These are phyloP conservation scores for Leccinum variicolor DNA, from an alignment of 768 basidiomycete species.

Conservation along the genomic window DNA sequence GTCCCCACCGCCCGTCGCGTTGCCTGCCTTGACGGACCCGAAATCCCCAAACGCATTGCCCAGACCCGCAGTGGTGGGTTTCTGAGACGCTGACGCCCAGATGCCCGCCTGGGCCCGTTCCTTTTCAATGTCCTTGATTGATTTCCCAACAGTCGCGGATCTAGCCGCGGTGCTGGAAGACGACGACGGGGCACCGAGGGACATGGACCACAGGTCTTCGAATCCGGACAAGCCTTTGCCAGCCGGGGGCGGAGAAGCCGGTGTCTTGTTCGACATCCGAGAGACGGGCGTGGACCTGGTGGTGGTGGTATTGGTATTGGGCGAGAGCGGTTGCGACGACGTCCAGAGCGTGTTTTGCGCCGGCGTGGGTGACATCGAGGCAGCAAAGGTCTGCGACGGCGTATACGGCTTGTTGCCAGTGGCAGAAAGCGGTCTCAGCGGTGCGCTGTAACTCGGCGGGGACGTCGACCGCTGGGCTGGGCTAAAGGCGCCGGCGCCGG, in stretches of 20 bases:
- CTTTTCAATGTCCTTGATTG: conserved; percentile 85
- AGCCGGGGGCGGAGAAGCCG: conserved; percentile 22
- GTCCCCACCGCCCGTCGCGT: conserved; percentile 33
- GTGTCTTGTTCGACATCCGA: conserved; percentile 16
- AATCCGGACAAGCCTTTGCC: conserved; percentile 56
- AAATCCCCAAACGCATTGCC: conserved; percentile 34
- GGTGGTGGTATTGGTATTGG: neutral
- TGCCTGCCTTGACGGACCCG: conserved; percentile 21
- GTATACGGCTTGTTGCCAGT: conserved; percentile 14
- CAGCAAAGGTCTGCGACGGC: conserved; percentile 13
- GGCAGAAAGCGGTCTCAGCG: conserved; percentile 27
- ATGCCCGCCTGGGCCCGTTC: conserved; percentile 81
- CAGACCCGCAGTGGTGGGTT: conserved; percentile 12
- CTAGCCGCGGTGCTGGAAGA: conserved; percentile 32
- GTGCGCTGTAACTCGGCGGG: conserved; percentile 25
- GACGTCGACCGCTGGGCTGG: conserved; percentile 13
- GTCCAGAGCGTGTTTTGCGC: conserved; percentile 23
- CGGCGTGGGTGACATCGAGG: conserved; percentile 16
- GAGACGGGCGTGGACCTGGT: conserved; percentile 6
- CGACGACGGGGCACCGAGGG: conserved; percentile 47
- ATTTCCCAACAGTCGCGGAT: conserved; percentile 51
- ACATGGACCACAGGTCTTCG: conserved; percentile 88
- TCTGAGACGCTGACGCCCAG: conserved; percentile 55
- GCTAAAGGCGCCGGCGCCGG: neutral
- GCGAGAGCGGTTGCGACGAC: conserved; percentile 29